Evolutionary conservation across 2,329 filamentous ascomycete genomes (phyloP).

Genomic region (Venturia oleaginea): DNA sequence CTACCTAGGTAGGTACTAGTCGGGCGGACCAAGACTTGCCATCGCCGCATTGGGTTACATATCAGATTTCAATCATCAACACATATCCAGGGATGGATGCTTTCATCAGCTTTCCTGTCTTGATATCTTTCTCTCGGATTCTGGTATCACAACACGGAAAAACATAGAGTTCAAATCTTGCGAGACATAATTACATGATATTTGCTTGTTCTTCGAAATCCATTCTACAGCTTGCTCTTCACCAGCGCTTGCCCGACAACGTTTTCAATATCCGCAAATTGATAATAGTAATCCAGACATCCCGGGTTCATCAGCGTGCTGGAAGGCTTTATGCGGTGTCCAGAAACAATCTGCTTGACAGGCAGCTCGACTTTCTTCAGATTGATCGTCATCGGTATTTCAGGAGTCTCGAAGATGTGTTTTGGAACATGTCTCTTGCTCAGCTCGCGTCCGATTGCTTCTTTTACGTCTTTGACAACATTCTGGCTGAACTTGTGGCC

Average conservation of each 20-base stretch:
- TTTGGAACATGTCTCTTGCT: slow-evolving; percentile 68
- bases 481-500: slow-evolving; percentile 46
- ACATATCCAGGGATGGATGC: too few species aligned
- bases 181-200: too few species aligned
- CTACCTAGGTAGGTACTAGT: too few species aligned
- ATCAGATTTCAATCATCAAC: too few species aligned
- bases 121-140: too few species aligned
- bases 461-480: slow-evolving; percentile 52
- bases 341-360: slow-evolving; percentile 75
- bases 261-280: slow-evolving; percentile 64
- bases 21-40: too few species aligned
- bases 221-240: slow-evolving; percentile 40
- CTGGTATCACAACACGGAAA: too few species aligned
- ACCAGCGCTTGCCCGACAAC: slow-evolving; percentile 29
- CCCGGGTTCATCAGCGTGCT: slow-evolving; percentile 70
- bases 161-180: too few species aligned
- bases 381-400: slow-evolving; percentile 79
- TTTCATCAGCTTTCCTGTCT: too few species aligned
- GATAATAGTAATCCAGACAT: slow-evolving; percentile 69
- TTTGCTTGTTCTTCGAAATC: too few species aligned
- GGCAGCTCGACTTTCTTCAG: slow-evolving; percentile 78
- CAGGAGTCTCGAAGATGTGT: slow-evolving; percentile 70
- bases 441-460: slow-evolving; percentile 55
- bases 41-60: too few species aligned
- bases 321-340: slow-evolving; percentile 62